Conservation (phyloP, 192 early-diverging fungal species). For the Linnemannia elongata region DNA sequence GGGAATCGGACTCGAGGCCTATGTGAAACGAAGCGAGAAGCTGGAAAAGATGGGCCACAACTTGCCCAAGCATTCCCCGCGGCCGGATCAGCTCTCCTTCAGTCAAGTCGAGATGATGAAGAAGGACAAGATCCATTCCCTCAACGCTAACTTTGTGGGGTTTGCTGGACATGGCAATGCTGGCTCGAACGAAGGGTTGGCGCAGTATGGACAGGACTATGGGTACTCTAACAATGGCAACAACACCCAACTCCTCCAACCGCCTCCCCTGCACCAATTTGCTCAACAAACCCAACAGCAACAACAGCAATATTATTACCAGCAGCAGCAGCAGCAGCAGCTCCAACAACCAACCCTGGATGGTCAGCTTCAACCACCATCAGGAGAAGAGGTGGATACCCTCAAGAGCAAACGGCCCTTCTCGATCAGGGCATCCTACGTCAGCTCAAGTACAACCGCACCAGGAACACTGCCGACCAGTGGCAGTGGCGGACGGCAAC, state of each 20-base stretch:
- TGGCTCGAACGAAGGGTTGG: conserved; percentile 24
- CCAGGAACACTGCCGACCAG: conserved; percentile 4
- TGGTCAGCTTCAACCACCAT: not conserved
- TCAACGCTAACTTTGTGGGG: conserved; percentile 42
- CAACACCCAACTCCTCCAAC: conserved; percentile 26
- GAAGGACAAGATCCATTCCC: conserved; percentile 47
- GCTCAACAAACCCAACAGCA: not conserved
- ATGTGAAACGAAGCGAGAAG: conserved; percentile 73
- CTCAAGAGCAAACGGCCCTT: conserved; percentile 9
- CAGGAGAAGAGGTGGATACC: not conserved
- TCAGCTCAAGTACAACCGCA: conserved; percentile 46
- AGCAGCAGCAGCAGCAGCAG: conserved; percentile 10
- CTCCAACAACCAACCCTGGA: conserved; percentile 6
- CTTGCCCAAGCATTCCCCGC: conserved; percentile 47
- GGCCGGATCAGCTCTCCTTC: conserved; percentile 41
- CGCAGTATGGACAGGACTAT: conserved; percentile 28
- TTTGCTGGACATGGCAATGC: conserved; percentile 18
- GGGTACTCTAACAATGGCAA: conserved; percentile 29
- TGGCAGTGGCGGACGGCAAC: conserved; percentile 44
- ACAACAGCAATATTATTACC: conserved; percentile 4
- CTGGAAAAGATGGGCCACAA: conserved; percentile 53
- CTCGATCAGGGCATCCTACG: conserved; percentile 39
- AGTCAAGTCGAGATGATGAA: conserved; percentile 55
- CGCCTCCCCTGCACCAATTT: not conserved
- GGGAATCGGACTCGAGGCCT: conserved; percentile 85